Base-by-base conservation (phyloP, 139 green algal species). In the Chlamydomonas sp. region DNA sequence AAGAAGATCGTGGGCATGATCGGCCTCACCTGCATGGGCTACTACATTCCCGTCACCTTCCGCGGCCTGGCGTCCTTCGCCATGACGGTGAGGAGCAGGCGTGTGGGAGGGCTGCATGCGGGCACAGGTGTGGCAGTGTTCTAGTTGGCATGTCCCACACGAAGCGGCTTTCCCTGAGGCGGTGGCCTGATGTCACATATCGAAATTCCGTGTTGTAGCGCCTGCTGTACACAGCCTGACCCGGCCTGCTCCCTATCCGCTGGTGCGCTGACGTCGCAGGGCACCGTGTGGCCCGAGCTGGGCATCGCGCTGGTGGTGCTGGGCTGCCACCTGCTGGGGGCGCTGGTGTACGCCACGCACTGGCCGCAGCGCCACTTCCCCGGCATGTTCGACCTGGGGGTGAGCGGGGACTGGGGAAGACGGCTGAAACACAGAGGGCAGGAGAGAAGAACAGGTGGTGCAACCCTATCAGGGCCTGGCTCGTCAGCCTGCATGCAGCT, bases 291-390 rank as follows among this genome's bases (percentile, higher is more conserved):
- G 85, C 78, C 78, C 9, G 77, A 85, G 77, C 68, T 81, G 66
- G 85, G 63, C 62, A 84, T 89, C 31, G 67, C 78, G 60, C 67
- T 79, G 76, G 66, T 89, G 85, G 78, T 89, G 20, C 77, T 89
- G 66, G 78, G 63, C 64, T 84, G 85, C 77, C 85, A 89, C 85
- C 31, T 59, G 6, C 60, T 15, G 10, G 85, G 85, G 49, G 85
- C 77, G 1, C 31, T 72, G 1, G 78, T 84, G 12, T 89, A 89
- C 67, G 77, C 77, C 18, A 79, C 66, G 1, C 85, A 89, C 85
- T 89, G 67, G 67, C 85, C 85, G 60, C 85, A 89, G 77, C 62
- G 85, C 59, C 57, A 68, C 75, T 82, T 88, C 83, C 83, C 74
- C 0, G 73, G 63, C 68, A 18, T 82, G 5, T 88, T 88, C 57